Evolutionary conservation across 2,329 filamentous ascomycete genomes (phyloP).

Genomic region (Nemania sp.): DNA sequence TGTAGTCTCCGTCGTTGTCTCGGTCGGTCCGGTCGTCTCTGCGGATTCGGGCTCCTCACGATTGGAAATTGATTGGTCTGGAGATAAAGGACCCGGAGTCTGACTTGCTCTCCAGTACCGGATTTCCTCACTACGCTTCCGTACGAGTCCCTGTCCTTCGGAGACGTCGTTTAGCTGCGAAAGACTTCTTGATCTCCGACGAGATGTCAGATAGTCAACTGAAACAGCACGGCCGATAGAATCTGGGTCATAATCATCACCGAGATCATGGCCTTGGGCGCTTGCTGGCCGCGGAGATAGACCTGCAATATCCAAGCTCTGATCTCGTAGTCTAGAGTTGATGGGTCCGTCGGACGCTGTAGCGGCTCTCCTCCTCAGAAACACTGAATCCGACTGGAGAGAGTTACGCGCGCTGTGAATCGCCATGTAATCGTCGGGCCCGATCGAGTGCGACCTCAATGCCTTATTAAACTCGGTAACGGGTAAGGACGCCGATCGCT

Average conservation of each 20-base stretch:
- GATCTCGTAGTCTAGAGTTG: slow-evolving; percentile 54
- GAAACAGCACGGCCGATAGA: slow-evolving; percentile 73
- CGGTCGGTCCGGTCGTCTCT: slow-evolving; percentile 44
- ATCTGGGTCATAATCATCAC: slow-evolving; percentile 59
- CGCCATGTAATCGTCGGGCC: slow-evolving; percentile 65
- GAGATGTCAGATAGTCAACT: slow-evolving; percentile 62
- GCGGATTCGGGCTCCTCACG: slow-evolving; percentile 49
- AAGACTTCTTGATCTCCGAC: slow-evolving; percentile 70
- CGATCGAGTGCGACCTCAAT: slow-evolving; percentile 71
- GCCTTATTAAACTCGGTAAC: slow-evolving; percentile 71
- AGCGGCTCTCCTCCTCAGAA: slow-evolving; percentile 56
- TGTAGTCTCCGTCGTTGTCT: slow-evolving; percentile 48
- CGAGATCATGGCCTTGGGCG: slow-evolving; percentile 62
- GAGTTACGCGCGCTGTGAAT: slow-evolving; percentile 68
- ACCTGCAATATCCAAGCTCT: slow-evolving; percentile 62
- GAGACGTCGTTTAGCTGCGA: slow-evolving; percentile 63
- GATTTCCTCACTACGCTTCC: slow-evolving; percentile 72
- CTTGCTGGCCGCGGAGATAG: slow-evolving; percentile 73
- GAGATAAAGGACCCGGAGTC: slow-evolving; percentile 63
- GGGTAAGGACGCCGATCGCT: slow-evolving; percentile 69
- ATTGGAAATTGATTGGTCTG: slow-evolving; percentile 61
- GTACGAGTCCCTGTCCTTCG: slow-evolving; percentile 51
- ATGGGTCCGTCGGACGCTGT: slow-evolving; percentile 58
- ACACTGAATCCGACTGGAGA: slow-evolving; percentile 59
- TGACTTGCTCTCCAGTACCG: slow-evolving; percentile 74